Conservation (phyloP, 305 asterid genomes). For the Rubia tinctorum region DNA sequence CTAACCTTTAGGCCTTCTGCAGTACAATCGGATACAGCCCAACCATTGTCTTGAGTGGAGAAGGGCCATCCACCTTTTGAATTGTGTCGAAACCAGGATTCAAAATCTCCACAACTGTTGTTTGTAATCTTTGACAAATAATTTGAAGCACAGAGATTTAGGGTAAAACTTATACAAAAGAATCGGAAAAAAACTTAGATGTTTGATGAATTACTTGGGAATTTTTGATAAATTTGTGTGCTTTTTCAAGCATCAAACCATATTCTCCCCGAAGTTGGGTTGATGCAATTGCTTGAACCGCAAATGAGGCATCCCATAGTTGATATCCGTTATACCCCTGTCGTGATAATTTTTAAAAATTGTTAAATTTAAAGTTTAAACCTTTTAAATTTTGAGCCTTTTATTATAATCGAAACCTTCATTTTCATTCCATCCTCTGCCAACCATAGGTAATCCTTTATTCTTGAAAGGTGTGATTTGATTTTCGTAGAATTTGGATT, state of each 20-base stretch:
- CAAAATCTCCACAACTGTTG: constrained; percentile 66
- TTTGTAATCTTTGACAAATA: constrained; percentile 46
- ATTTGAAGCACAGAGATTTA: constrained; percentile 3
- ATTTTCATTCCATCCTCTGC: constrained; percentile 99
- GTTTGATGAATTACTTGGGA: constrained; percentile 51
- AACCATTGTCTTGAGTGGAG: constrained; percentile 90
- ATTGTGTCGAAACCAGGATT: constrained; percentile 76
- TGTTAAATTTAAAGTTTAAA: no score
- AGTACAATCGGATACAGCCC: constrained; percentile 94
- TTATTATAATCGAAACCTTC: constrained; percentile 48
- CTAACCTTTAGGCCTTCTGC: constrained; percentile 75
- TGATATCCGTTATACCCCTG: no score
- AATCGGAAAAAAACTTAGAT: not conserved
- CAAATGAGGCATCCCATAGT: constrained; percentile 81
- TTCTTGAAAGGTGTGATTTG: constrained; percentile 78
- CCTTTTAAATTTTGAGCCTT: not conserved
- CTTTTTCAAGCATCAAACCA: constrained; percentile 59
- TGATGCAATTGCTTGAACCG: constrained; percentile 75
- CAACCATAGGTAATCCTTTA: constrained; percentile 82
- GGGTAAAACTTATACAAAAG: not conserved
- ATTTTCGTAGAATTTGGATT: constrained; percentile 79
- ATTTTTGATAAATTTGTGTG: constrained; percentile 54
- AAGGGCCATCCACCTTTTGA: constrained; percentile 99
- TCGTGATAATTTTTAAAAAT: not conserved
- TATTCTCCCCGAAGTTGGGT: constrained; percentile 64